Base-by-base conservation (phyloP, 305 asterid species). In the Solanum aculeatissimum region DNA sequence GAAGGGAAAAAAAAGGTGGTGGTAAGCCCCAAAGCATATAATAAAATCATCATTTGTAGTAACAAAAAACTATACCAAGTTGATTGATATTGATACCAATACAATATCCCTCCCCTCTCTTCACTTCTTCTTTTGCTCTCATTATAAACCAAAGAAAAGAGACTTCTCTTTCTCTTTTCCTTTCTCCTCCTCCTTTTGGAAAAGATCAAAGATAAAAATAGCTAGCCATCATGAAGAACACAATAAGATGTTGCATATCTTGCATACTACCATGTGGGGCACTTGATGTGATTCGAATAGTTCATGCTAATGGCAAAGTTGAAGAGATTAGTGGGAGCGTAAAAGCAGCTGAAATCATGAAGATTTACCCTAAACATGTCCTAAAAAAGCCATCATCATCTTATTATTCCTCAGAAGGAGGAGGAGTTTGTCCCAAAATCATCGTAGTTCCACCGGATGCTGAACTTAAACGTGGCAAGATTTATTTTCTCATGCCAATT, bases 231-330 rank as follows among this genome's bases (percentile, higher is more conserved):
- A 95, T 96, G 99, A 94, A 87, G 87, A 92, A 91, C 88, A 79
- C 92, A 29, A 91, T 96, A 38, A 90, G 96, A 84, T 96, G 99
- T 88, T 96, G 99, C 97, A 96, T 96, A 91, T 96, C 99, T 23
- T 96, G 99, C 95, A 96, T 96, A 87, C 93, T 96, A 25, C 99
- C 99, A 23, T 96, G 98, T 85, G 99, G 99, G 9, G 92, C 95
- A 12, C 97, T 96, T 14, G 99, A 96, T 88, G 99, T 96, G 84
- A 89, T 96, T 89, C 91, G 99, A 66, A 94, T 96, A 51, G 98
- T 96, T n/a, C 99, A 96, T 81, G 84, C 94, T 4, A 93, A 93
- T 60, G 99, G 99, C 55, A 90, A 92, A 51, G 99, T 96, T 7
- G 99, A 96, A 57, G 99, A 94, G 80, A 84, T 96, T 83, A 88